phyloP scores from a whole-genome alignment of 2,329 filamentous ascomycete genomes.

The Fusarium piperis region DNA sequence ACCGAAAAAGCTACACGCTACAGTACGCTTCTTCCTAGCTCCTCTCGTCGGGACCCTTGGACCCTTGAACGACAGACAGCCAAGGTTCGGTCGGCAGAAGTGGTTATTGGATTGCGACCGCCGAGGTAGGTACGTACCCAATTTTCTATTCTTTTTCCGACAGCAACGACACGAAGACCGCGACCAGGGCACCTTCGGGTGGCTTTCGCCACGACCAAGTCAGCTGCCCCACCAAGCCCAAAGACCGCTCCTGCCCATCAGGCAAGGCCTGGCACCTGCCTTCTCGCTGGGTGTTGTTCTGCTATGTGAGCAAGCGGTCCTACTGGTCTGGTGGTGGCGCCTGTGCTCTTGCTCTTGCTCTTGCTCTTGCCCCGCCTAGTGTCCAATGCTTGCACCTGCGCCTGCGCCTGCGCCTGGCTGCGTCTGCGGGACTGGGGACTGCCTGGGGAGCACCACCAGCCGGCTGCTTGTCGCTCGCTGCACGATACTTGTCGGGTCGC shows the following conservation, averaged over 20 bases:
- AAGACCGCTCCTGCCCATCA: slow-evolving; percentile 26
- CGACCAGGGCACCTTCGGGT: slow-evolving; percentile 31
- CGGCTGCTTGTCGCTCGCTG: slow-evolving; percentile 32
- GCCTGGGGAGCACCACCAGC: slow-evolving; percentile 10
- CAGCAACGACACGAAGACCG: slow-evolving; percentile 3
- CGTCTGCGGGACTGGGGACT: slow-evolving; percentile 25
- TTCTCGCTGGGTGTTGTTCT: slow-evolving; percentile 9
- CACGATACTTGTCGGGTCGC: slow-evolving; percentile 31
- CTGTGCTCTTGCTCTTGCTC: slow-evolving; percentile 4
- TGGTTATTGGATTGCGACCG: slow-evolving; percentile 13
- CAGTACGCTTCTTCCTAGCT: slow-evolving; percentile 21
- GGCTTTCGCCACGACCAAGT: slow-evolving; percentile 47
- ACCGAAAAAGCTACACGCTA: slow-evolving; percentile 10
- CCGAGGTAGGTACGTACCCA: slow-evolving; percentile 22
- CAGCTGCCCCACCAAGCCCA: slow-evolving; percentile 46
- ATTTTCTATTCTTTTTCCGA: slow-evolving; percentile 23
- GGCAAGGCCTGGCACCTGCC: slow-evolving; percentile 21
- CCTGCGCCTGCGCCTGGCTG: slow-evolving; percentile 15
- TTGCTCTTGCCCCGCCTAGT: not conserved
- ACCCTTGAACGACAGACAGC: slow-evolving; percentile 29
- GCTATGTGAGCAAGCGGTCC: not conserved
- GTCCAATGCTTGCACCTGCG: slow-evolving; percentile 16
- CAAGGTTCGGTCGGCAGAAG: slow-evolving; percentile 6
- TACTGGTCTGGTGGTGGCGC: slow-evolving; percentile 20
- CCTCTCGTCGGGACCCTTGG: slow-evolving; percentile 28